Evolutionary conservation across 306 rosid genomes (phyloP), one percentile per base, ranked within the genome.

Genomic region (Lablab purpureus): DNA sequence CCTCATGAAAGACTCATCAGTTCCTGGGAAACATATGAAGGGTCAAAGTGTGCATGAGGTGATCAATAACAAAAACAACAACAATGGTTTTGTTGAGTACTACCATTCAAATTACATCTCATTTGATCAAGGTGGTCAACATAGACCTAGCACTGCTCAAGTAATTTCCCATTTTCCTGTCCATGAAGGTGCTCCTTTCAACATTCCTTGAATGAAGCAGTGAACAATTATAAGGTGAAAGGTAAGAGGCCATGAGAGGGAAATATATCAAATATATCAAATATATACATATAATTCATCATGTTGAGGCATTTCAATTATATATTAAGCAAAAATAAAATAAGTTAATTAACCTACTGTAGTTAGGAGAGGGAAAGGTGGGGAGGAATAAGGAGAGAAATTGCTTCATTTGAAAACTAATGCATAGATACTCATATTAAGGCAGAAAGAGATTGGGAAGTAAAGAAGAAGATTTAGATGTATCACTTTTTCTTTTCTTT

Each of bases 91-190:
- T 46, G 76, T 81, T 80, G 83, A 85, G 54, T 86, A 79, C 47
- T 88, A 80, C 51, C 83, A 85, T 59, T 71, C 87, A 70, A 78
- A 81, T 58, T 89, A 76, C 74, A 83, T 89, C 50, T 84, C 89
- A 64, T 91, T 91, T 77, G 92, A 87, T 67, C 88, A 86, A 63
- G 88, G 85, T 19, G 83, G 66, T n/a, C 88, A 89, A 56, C 84
- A 87, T 67, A 82, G 87, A 74, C 54, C 80, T 27, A 50, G 3
- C 45, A 78, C 34, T 82, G 58, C 81, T 23, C 88, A 76, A 69
- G 67, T 77, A 0, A 67, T 86, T 55, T 67, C 89, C 37, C 82
- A 85, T 75, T 85, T 84, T 54, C 78, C 86, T 18, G 63, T 71
- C 41, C 90, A 82, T 82, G 78, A 84, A 55, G 90, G 77, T 45